Conservation (phyloP, 495 filamentous ascomycete species). For the Penicillium maclennaniae region DNA sequence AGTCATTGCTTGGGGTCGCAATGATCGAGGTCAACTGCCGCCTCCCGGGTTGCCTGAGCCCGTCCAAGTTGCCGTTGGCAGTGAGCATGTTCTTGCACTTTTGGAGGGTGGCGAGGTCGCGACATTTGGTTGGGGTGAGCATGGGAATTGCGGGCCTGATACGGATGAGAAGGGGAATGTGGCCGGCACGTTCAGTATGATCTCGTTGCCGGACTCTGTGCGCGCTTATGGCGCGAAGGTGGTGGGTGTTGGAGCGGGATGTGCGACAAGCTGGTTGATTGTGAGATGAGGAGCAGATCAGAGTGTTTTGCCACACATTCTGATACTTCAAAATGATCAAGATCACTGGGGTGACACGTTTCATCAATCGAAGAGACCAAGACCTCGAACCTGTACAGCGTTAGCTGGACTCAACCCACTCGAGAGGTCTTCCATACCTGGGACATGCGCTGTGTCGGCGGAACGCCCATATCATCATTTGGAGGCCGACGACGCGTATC, state of each 20-base stretch:
- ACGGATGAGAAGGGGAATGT: constrained; percentile 60
- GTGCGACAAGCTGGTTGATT: constrained; percentile 82
- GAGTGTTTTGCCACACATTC: neutral
- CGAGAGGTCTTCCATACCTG: constrained; percentile 31
- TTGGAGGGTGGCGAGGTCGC: constrained; percentile 57
- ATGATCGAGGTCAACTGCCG: constrained; percentile 80
- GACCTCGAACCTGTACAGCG: constrained; percentile 33
- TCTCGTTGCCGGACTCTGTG: constrained; percentile 43
- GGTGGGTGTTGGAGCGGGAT: constrained; percentile 68
- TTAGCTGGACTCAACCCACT: constrained; percentile 11
- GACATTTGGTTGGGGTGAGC: constrained; percentile 94
- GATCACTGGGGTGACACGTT: neutral
- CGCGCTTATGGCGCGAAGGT: constrained; percentile 28
- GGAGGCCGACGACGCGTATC: neutral
- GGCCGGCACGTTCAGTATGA: constrained; percentile 58
- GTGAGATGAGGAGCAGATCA: constrained; percentile 27
- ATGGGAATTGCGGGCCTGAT: constrained; percentile 85
- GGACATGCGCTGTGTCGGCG: constrained; percentile 50
- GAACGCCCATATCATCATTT: constrained; percentile 41
- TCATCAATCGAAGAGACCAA: constrained; percentile 46
- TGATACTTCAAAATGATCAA: neutral
- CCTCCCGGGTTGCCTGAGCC: constrained; percentile 51
- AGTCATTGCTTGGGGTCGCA: constrained; percentile 59
- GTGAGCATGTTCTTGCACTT: constrained; percentile 77
- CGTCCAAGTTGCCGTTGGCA: constrained; percentile 67